phyloP scores from a whole-genome alignment of 768 basidiomycete species.

The Hirschioporus abietinus region DNA sequence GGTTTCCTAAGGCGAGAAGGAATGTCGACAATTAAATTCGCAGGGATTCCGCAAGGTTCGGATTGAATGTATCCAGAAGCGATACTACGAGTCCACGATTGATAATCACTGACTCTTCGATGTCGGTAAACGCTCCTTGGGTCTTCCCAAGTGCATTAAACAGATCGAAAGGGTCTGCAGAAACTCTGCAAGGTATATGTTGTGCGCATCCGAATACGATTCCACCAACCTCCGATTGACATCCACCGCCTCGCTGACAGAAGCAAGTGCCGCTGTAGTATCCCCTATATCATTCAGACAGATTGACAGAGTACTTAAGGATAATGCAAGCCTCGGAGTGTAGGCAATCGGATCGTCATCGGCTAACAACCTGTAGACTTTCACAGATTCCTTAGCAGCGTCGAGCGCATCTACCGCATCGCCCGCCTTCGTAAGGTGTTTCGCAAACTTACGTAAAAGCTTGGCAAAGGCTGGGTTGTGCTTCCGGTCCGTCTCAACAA shows the following conservation, averaged over 20 bases:
- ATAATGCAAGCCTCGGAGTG: conserved; percentile 4
- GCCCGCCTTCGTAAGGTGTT: background rate
- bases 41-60: conserved; percentile 9
- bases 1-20: conserved; percentile 2
- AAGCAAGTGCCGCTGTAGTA: background rate
- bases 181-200: background rate
- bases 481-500: background rate
- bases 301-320: conserved; percentile 8
- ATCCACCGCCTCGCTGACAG: background rate
- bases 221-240: background rate
- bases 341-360: background rate
- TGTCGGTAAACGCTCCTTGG: conserved; percentile 6
- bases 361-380: background rate
- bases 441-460: background rate
- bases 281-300: background rate
- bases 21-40: conserved; percentile 8
- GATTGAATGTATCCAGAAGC: conserved; percentile 6
- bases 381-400: background rate
- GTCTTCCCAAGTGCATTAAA: background rate
- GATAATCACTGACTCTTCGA: conserved; percentile 8
- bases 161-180: background rate
- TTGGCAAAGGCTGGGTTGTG: background rate
- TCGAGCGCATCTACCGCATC: background rate
- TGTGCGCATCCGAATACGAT: background rate
- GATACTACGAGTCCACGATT: conserved; percentile 8